Conservation (phyloP, 2,329 filamentous ascomycete genomes). For the Hypoxylon sp. region DNA sequence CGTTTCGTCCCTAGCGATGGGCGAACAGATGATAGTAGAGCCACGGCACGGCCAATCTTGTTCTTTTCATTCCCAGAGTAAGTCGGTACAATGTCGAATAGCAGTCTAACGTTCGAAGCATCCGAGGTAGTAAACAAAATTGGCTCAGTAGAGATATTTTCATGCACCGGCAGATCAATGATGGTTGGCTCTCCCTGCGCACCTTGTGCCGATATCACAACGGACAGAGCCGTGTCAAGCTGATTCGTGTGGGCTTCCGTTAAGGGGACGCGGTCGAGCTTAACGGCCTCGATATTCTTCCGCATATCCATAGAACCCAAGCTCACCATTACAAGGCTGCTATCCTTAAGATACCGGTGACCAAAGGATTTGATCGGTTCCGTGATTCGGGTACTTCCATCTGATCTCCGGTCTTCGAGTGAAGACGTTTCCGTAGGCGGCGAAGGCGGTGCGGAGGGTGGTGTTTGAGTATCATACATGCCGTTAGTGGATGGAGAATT, state of each 20-base stretch:
- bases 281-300: constrained; percentile 84
- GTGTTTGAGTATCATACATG: constrained; percentile 52
- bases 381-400: constrained; percentile 66
- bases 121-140: constrained; percentile 89
- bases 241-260: constrained; percentile 91
- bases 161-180: constrained; percentile 93
- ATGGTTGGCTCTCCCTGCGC: constrained; percentile 89
- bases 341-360: constrained; percentile 91
- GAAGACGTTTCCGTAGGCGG: constrained; percentile 71
- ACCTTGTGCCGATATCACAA: constrained; percentile 89
- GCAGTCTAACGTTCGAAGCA: constrained; percentile 83
- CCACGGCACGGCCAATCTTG: constrained; percentile 90
- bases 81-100: constrained; percentile 96
- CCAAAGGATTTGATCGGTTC: constrained; percentile 96
- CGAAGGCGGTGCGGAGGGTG: constrained; percentile 55
- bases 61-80: constrained; percentile 92
- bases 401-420: constrained; percentile 71
- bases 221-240: constrained; percentile 91
- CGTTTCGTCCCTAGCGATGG: constrained; percentile 85
- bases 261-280: constrained; percentile 88
- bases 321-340: constrained; percentile 92
- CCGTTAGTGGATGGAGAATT: constrained; percentile 48
- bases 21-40: constrained; percentile 87
- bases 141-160: constrained; percentile 93
- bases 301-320: constrained; percentile 95